Percentiles rank a stretch among this genome's conserved stretches.
These are phyloP conservation scores for Rugonectria rugulosa DNA, from an alignment of 2,329 filamentous ascomycete species.

Conservation along the genomic window DNA sequence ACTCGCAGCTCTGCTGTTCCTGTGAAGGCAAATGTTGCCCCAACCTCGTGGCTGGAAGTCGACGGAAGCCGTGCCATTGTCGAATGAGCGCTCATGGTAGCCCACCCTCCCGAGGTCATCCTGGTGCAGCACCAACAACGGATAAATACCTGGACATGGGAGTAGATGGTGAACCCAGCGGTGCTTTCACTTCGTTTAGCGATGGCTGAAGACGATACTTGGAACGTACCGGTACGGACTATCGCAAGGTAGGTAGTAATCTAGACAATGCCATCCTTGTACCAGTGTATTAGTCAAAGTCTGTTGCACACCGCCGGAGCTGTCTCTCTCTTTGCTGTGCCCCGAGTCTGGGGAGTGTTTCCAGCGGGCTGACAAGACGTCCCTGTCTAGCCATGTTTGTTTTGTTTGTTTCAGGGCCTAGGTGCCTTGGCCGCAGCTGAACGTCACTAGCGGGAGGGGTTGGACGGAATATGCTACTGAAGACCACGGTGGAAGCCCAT, in stretches of 20 bases:
- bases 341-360: conserved; percentile 26
- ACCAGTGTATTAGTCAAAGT: neutral
- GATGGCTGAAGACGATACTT: no score
- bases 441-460: neutral
- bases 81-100: conserved; percentile 41
- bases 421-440: neutral
- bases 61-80: conserved; percentile 39
- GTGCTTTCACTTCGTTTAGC: no score
- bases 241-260: no score
- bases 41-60: conserved; percentile 18
- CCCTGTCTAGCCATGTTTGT: conserved; percentile 7
- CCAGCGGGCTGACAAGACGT: conserved; percentile 23
- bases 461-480: no score
- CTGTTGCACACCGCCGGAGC: conserved; percentile 36
- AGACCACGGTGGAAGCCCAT: no score
- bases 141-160: conserved; percentile 33
- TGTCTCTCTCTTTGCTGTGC: conserved; percentile 28
- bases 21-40: conserved; percentile 20
- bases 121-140: conserved; percentile 28
- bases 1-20: conserved; percentile 10
- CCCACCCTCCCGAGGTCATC: conserved; percentile 40
- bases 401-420: conserved; percentile 8
- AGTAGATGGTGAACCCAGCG: no score
- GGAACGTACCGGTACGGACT: no score
- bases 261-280: neutral